A percentile compares a stretch with the other conserved stretches of the same genome.
phyloP scores from a whole-genome alignment of 257 asterid species.

The Solanum appendiculatum region DNA sequence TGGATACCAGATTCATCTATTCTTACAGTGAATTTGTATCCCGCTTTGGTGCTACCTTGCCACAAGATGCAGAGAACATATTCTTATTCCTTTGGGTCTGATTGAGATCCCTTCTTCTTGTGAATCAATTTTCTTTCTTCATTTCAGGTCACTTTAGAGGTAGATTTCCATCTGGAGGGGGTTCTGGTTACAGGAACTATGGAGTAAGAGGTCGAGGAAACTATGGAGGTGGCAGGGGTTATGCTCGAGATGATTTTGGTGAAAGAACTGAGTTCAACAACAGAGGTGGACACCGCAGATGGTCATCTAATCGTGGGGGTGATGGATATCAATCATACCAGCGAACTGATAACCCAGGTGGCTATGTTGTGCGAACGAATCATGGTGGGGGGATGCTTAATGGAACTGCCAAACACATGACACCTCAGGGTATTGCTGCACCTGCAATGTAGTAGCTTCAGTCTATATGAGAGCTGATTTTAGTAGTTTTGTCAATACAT shows the following conservation, averaged over 20 bases:
- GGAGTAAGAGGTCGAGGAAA: conserved; percentile 74
- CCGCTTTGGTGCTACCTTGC: background rate
- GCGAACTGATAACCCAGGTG: conserved; percentile 28
- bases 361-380: conserved; percentile 11
- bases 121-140: background rate
- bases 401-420: conserved; percentile 1
- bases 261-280: conserved; percentile 46
- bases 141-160: conserved; percentile 47
- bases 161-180: conserved; percentile 60
- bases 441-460: background rate
- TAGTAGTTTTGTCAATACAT: background rate
- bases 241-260: conserved; percentile 43
- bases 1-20: background rate
- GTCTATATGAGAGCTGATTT: background rate
- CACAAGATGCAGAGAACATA: background rate
- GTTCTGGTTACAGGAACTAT: conserved; percentile 67
- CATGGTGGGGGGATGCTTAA: conserved; percentile 28
- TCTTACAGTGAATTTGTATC: background rate
- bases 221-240: conserved; percentile 62
- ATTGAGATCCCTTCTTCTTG: background rate
- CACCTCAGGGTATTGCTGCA: background rate
- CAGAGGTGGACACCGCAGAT: conserved; percentile 56
- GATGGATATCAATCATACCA: conserved; percentile 44
- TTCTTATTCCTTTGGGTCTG: background rate
- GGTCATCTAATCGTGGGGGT: conserved; percentile 35